phyloP scores from a whole-genome alignment of 2,329 filamentous ascomycete species.

The Hymenotorrendiella dingleyae region DNA sequence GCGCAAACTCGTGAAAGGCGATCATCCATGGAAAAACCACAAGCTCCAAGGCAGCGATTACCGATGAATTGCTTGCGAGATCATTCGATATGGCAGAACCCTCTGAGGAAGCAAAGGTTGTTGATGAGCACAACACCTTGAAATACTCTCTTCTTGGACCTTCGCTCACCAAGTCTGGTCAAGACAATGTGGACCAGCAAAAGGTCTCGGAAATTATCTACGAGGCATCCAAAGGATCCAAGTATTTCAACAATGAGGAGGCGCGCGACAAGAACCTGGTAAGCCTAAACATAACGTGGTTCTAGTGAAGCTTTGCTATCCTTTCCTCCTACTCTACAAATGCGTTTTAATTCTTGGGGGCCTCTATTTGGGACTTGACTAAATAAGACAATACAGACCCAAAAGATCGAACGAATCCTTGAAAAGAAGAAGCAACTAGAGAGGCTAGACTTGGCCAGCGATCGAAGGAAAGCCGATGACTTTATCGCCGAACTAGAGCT shows the following conservation, averaged over 20 bases:
- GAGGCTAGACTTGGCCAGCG: conserved; percentile 64
- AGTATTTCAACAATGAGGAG: conserved; percentile 92
- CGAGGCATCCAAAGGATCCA: conserved; percentile 91
- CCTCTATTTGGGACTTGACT: no score
- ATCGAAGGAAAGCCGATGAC: conserved; percentile 72
- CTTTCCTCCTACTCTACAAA: no score
- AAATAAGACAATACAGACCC: no score
- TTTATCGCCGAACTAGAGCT: conserved; percentile 75
- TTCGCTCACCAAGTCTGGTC: conserved; percentile 87
- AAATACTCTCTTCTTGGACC: conserved; percentile 89
- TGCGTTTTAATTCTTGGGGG: no score
- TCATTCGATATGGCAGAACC: conserved; percentile 21
- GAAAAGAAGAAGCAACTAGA: conserved; percentile 71
- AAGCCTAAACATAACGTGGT: neutral
- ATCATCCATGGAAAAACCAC: neutral
- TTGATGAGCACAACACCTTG: conserved; percentile 53
- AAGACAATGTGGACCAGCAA: conserved; percentile 86
- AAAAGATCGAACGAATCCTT: conserved; percentile 78
- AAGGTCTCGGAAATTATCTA: conserved; percentile 97
- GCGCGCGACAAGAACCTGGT: conserved; percentile 66
- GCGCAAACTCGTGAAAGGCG: neutral
- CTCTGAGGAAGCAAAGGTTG: conserved; percentile 12
- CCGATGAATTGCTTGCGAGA: neutral
- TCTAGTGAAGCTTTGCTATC: no score
- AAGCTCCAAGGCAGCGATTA: neutral